A percentile compares a stretch with the other conserved stretches of the same genome.
Evolutionary conservation across 148 eudicot genomes (phyloP).

Genomic region (Rhododendron ovatum): DNA sequence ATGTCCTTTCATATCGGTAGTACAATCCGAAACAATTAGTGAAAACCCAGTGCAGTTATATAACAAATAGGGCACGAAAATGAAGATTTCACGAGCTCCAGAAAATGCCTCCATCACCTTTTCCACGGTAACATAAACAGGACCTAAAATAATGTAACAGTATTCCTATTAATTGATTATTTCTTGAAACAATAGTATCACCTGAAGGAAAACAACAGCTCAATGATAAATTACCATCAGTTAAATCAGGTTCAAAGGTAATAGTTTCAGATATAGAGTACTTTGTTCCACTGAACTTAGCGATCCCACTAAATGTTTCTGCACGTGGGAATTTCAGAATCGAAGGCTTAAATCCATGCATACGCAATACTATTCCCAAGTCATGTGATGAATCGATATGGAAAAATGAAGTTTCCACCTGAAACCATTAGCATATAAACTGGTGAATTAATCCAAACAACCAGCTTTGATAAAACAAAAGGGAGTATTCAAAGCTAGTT

Average conservation of each 20-base stretch:
- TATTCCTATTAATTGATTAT: background rate
- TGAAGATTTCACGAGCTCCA: slow-evolving; percentile 85
- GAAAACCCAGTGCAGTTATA: slow-evolving; percentile 83
- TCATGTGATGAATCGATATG: slow-evolving; percentile 96
- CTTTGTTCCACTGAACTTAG: slow-evolving; percentile 69
- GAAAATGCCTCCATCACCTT: slow-evolving; percentile 77
- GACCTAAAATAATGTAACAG: slow-evolving; percentile 41
- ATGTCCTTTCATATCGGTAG: slow-evolving; percentile 48
- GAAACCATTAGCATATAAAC: slow-evolving; percentile 15
- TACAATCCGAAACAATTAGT: slow-evolving; percentile 50
- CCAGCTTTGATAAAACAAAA: background rate
- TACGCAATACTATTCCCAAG: slow-evolving; percentile 50
- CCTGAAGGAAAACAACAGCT: background rate
- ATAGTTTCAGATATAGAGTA: slow-evolving; percentile 68
- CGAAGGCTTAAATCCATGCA: slow-evolving; percentile 68
- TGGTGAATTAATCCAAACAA: background rate
- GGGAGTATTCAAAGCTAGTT: background rate
- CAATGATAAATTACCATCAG: slow-evolving; percentile 41
- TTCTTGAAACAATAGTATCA: background rate
- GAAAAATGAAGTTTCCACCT: slow-evolving; percentile 81
- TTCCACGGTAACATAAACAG: slow-evolving; percentile 60
- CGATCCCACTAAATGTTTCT: slow-evolving; percentile 64
- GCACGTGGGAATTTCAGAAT: slow-evolving; percentile 73
- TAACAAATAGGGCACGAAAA: slow-evolving; percentile 80
- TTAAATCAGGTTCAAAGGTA: slow-evolving; percentile 42